phyloP scores from a whole-genome alignment of 441 rosid species.

The Sinapis alba region DNA sequence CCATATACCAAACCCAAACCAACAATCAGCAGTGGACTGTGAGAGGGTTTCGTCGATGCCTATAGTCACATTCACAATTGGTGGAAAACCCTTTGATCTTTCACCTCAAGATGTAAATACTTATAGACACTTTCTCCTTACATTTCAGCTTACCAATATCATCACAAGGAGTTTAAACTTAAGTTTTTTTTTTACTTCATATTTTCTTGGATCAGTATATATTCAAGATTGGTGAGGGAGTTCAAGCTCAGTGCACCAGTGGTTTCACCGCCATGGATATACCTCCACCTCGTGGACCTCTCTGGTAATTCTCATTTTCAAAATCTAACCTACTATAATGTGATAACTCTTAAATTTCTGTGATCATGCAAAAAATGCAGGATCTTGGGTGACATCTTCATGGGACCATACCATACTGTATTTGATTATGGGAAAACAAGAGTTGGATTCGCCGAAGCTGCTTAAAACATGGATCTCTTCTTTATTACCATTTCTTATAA shows the following conservation, averaged over 20 bases:
- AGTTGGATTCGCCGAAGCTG: slow-evolving; percentile 70
- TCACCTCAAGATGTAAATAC: slow-evolving; percentile 51
- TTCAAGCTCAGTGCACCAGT: slow-evolving; percentile 66
- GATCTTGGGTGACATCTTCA: slow-evolving; percentile 76
- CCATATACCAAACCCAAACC: slow-evolving; percentile 57
- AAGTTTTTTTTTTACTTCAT: background rate
- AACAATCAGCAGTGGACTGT: slow-evolving; percentile 61
- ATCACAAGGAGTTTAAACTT: background rate
- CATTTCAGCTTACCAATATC: slow-evolving; percentile 2
- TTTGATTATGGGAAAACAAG: slow-evolving; percentile 64
- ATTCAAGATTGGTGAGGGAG: slow-evolving; percentile 66
- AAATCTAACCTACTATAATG: background rate
- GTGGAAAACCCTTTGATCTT: slow-evolving; percentile 58
- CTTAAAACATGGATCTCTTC: slow-evolving; percentile 37
- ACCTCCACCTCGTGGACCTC: slow-evolving; percentile 75
- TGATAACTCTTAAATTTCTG: background rate
- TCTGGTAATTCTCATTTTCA: slow-evolving; percentile 46
- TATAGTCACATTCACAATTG: slow-evolving; percentile 54
- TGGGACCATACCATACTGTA: slow-evolving; percentile 84
- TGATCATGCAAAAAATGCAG: slow-evolving; percentile 39
- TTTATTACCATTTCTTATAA: slow-evolving; percentile 13
- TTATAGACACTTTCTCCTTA: slow-evolving; percentile 3
- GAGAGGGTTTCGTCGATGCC: slow-evolving; percentile 50
- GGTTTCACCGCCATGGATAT: slow-evolving; percentile 71
- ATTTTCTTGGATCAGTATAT: slow-evolving; percentile 54